Evolutionary conservation across 495 filamentous ascomycete species (phyloP).

Genomic region (Geopyxis carbonaria): DNA sequence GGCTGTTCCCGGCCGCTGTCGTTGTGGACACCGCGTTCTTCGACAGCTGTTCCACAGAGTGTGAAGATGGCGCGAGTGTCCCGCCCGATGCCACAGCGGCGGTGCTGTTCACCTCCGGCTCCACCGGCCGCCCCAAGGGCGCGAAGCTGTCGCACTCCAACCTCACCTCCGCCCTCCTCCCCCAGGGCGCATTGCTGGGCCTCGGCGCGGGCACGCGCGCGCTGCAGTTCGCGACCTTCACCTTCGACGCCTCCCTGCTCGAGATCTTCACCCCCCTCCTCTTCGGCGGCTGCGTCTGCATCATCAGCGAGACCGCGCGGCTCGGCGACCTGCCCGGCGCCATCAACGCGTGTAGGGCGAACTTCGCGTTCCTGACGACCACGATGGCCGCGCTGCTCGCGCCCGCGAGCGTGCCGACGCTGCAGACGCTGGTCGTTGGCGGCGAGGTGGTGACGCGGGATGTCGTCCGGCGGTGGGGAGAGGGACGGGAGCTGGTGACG

Average conservation of each 20-base stretch:
- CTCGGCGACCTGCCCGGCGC: constrained; percentile 19
- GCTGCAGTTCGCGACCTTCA: constrained; percentile 51
- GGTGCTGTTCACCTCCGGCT: constrained; percentile 38
- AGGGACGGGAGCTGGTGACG: too few species aligned
- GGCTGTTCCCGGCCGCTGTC: too few species aligned
- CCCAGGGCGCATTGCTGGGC: constrained; percentile 2
- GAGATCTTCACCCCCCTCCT: too few species aligned
- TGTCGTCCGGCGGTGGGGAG: constrained; percentile 22
- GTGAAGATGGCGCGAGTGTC: too few species aligned
- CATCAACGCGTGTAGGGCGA: constrained; percentile 18
- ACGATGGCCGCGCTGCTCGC: constrained; percentile 36
- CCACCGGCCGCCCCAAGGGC: constrained; percentile 25
- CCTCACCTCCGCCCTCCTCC: constrained; percentile 22
- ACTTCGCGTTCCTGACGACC: constrained; percentile 31
- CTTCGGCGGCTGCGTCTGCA: too few species aligned
- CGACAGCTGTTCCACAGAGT: too few species aligned
- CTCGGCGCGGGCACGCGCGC: constrained; percentile 28
- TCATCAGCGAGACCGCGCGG: constrained; percentile 39
- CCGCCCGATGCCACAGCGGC: too few species aligned
- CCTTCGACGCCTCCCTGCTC: too few species aligned
- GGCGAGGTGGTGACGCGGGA: constrained; percentile 26
- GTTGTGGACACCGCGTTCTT: too few species aligned
- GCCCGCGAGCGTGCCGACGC: constrained; percentile 27
- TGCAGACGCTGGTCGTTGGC: constrained; percentile 29
- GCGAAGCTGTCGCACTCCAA: constrained; percentile 31